These are phyloP conservation scores for Amoeboaphelidium protococcarum DNA, from an alignment of 371 early-diverging fungal genomes.

Conservation along the genomic window DNA sequence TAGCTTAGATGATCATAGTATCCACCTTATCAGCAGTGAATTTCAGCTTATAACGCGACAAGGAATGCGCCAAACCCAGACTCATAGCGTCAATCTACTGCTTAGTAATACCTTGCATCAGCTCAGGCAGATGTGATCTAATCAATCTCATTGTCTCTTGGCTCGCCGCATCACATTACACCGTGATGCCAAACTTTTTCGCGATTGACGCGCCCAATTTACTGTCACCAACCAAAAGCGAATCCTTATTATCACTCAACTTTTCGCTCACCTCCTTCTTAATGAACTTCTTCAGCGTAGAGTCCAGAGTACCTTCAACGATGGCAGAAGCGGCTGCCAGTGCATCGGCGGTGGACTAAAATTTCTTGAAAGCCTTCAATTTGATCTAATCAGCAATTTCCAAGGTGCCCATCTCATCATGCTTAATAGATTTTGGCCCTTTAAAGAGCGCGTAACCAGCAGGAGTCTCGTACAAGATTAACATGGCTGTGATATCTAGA, in stretches of 20 bases:
- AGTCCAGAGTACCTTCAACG: constrained; percentile 74
- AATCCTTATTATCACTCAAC: constrained; percentile 46
- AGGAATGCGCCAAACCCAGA: constrained; percentile 29
- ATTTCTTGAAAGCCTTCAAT: constrained; percentile 79
- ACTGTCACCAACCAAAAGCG: constrained; percentile 64
- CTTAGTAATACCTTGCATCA: constrained; percentile 31
- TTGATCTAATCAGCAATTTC: constrained; percentile 28
- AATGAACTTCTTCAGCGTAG: constrained; percentile 75
- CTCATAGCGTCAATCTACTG: constrained; percentile 59
- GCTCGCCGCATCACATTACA: constrained; percentile 54
- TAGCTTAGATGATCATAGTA: constrained; percentile 87
- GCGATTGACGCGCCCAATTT: constrained; percentile 73
- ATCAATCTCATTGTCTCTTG: constrained; percentile 81
- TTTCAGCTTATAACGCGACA: constrained; percentile 71
- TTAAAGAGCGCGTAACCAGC: constrained; percentile 73
- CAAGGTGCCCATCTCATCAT: not conserved
- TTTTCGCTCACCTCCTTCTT: constrained; percentile 53
- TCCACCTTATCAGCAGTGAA: constrained; percentile 77
- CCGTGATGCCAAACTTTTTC: constrained; percentile 72
- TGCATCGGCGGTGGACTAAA: constrained; percentile 87
- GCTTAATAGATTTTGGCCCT: constrained; percentile 45
- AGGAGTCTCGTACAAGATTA: constrained; percentile 58
- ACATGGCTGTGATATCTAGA: too few species aligned
- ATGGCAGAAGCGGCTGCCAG: constrained; percentile 78
- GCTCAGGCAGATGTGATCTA: constrained; percentile 45